phyloP scores from a whole-genome alignment of 257 asterid species.

The Coffea canephora region DNA sequence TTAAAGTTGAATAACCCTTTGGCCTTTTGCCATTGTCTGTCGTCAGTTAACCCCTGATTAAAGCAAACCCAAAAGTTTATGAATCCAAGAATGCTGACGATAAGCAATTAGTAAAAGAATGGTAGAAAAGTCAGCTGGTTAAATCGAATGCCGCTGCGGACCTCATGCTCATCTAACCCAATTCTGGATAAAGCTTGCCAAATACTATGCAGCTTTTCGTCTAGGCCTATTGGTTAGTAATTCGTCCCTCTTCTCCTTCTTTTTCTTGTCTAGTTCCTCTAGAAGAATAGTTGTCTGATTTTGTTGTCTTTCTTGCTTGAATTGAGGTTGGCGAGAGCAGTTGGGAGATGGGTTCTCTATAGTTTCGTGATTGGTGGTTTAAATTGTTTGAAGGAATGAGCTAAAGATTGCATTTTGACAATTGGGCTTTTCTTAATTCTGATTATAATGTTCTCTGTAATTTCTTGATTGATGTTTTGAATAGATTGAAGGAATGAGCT shows the following conservation, averaged over 20 bases:
- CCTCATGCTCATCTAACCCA: neutral
- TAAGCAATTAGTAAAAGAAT: neutral
- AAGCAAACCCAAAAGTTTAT: neutral
- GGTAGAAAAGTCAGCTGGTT: neutral
- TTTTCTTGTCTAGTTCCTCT: neutral
- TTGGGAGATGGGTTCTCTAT: neutral
- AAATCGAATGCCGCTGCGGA: neutral
- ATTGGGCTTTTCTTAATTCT: constrained; percentile 29
- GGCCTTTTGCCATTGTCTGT: constrained; percentile 7
- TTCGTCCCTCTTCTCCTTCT: neutral
- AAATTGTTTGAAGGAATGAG: constrained; percentile 17
- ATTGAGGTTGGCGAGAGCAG: neutral
- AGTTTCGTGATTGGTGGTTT: neutral
- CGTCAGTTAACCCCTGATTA: neutral
- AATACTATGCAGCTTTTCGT: neutral
- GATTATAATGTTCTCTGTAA: neutral
- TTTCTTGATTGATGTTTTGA: constrained; percentile 2
- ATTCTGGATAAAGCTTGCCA: neutral
- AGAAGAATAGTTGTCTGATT: neutral
- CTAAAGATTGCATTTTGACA: constrained; percentile 38
- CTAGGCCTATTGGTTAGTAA: neutral
- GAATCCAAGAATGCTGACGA: neutral
- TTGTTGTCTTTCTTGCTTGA: neutral
- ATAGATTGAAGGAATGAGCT: constrained; percentile 20
- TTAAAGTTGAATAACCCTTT: too few species aligned